Evolutionary conservation across 768 basidiomycete genomes (phyloP), one percentile per base, ranked within the genome.

Genomic region (Saitozyma sp.): DNA sequence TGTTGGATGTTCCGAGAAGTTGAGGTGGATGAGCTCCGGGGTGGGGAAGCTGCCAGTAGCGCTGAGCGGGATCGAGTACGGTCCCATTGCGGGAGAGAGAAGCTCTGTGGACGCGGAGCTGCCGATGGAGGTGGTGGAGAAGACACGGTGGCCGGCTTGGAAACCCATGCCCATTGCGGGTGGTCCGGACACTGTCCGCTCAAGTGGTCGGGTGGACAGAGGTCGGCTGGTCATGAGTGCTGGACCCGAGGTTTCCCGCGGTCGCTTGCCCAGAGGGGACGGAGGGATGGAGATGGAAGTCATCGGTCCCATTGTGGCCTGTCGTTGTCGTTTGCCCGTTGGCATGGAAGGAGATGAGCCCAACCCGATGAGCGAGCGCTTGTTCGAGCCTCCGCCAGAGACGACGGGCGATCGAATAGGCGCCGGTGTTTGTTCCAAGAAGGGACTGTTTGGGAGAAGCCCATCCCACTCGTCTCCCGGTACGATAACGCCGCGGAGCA

Each of bases 111-210:
- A 57, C 5, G 43, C 56, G 7, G 56, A 48, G 7, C 38, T 40
- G 10, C 38, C 43, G 16, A 57, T 50, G 37, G 56, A 57, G 10
- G 49, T 38, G 56, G 17, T 48, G 43, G 56, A 57, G 42, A 57
- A 43, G 7, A 37, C 56, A 46, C 43, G 43, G 49, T 20, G 45
- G 56, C 8, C 40, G 45, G 46, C 29, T 29, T 29, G 29, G 29
- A 29, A 29, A 29, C 29, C 29, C 29, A 29, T 29, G 5, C 29
- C 29, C 29, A 29, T 29, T 5, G 29, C 29, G 2, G 29, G 29
- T 29, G 29, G 29, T 29, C 29, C 29, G 29, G 29, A 29, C 29
- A 29, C 29, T 29, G 29, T 29, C 29, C 29, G 29, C 29, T 29
- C 29, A 5, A 29, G 29, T 2, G 29, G 29, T 29, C 29, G 29